Evolutionary conservation across 2,329 filamentous ascomycete species (phyloP), one percentile per base, ranked within the genome.

Genomic region (Fragosphaeria purpurea): DNA sequence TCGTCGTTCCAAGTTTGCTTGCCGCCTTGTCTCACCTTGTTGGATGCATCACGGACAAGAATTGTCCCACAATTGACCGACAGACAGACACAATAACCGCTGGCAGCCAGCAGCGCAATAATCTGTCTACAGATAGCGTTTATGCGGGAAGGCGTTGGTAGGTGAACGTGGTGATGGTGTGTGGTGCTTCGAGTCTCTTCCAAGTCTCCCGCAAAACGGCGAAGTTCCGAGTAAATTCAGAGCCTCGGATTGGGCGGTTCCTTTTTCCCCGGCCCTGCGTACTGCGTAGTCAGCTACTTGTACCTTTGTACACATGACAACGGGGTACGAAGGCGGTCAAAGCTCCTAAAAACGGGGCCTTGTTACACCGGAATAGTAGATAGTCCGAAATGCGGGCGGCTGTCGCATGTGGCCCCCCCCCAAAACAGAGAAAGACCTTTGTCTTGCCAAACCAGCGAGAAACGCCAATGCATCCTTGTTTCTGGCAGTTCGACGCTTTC

Each of bases 31-130:
- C 51, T 46, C 62, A 67, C 65, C 65, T 62, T 59, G 65, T 60
- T 50, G 64, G 61, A 59, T 65, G 62, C 65, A 67, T 67, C 48
- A 51, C 60, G 57, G 53, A 44, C 47, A 47, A 53, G 52, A 48
- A 46, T 11, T 40, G n/a, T 42, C 7, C 38, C n/a, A n/a, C n/a
- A n/a, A n/a, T n/a, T 33, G 41, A 22, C 22, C 22, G 22, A 22
- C 22, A 22, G 22, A 22, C 22, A 22, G 22, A 22, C 22, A 22
- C 22, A 22, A 22, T 22, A 3, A 22, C 22, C 22, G 22, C 22
- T 22, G 22, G 22, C 22, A 22, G 22, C 22, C 22, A 22, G 22
- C 22, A 22, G 22, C 22, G 22, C 22, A 3, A 22, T 22, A 22
- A 22, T 22, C 22, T 22, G 22, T 22, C 22, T 22, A 22, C 22